A percentile compares a stretch with the other conserved stretches of the same genome.
These are phyloP conservation scores for Aspergillus bridgeri DNA, from an alignment of 495 filamentous ascomycete species.

Conservation along the genomic window DNA sequence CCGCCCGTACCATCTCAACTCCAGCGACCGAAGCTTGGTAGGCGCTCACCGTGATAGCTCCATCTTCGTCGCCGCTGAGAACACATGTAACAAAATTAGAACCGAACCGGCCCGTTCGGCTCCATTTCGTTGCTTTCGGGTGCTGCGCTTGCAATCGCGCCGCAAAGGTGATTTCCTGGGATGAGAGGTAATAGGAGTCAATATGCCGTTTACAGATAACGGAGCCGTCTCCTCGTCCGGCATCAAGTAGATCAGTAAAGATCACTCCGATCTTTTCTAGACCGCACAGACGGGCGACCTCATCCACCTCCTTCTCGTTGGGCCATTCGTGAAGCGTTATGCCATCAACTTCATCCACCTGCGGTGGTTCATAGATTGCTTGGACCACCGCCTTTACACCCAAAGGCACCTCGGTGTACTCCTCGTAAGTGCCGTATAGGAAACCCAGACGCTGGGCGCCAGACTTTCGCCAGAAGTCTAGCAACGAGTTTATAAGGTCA, in stretches of 20 bases:
- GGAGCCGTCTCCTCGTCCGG: slow-evolving; percentile 71
- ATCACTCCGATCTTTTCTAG: slow-evolving; percentile 90
- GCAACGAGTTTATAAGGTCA: slow-evolving; percentile 75
- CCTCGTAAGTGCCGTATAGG: slow-evolving; percentile 85
- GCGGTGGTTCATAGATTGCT: slow-evolving; percentile 95
- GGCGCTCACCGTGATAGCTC: slow-evolving; percentile 80
- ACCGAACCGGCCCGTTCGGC: slow-evolving; percentile 88
- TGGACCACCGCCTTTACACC: slow-evolving; percentile 96
- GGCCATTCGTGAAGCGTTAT: slow-evolving; percentile 85
- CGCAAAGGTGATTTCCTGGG: slow-evolving; percentile 86
- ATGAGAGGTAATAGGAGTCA: slow-evolving; percentile 91
- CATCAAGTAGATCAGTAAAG: slow-evolving; percentile 88
- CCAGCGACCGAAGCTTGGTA: slow-evolving; percentile 95
- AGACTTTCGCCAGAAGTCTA: slow-evolving; percentile 87
- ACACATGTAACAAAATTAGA: slow-evolving; percentile 98
- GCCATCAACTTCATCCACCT: slow-evolving; percentile 86
- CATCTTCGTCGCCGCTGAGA: slow-evolving; percentile 84
- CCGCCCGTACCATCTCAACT: slow-evolving; percentile 93
- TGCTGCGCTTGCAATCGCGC: slow-evolving; percentile 81
- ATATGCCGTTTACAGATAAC: slow-evolving; percentile 95
- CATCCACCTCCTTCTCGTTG: slow-evolving; percentile 77
- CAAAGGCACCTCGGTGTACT: slow-evolving; percentile 89
- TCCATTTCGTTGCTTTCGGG: slow-evolving; percentile 94
- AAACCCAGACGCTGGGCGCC: slow-evolving; percentile 80
- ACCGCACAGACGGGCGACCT: slow-evolving; percentile 79